Evolutionary conservation across 305 asterid genomes (phyloP).

Genomic region (Solanum hybrid): DNA sequence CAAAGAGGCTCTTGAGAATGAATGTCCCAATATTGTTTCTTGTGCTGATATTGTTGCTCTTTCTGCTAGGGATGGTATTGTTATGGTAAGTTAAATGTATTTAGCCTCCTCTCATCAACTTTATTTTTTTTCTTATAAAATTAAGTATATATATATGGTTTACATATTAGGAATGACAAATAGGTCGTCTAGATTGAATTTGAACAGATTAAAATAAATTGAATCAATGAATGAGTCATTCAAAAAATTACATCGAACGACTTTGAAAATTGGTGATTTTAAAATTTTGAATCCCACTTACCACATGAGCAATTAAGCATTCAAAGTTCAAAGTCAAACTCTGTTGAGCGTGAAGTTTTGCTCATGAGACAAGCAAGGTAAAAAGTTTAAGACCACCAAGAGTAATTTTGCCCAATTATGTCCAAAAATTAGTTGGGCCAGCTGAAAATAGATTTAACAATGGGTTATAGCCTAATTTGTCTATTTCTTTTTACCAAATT

Average conservation of each 20-base stretch:
- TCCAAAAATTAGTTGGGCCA: background rate
- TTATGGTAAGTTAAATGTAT: constrained; percentile 29
- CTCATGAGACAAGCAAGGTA: background rate
- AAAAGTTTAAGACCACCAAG: background rate
- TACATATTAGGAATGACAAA: background rate
- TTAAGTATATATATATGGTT: background rate
- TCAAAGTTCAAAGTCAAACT: background rate
- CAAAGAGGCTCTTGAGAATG: constrained; percentile 52
- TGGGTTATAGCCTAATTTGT: too few relatives aligned
- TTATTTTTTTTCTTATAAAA: background rate
- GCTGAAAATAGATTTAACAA: too few relatives aligned
- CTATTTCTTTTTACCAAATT: background rate
- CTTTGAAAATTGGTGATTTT: background rate
- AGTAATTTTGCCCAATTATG: background rate
- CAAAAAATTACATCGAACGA: background rate
- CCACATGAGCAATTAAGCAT: background rate
- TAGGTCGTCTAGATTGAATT: background rate
- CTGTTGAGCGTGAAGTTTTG: background rate
- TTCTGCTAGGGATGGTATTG: constrained; percentile 63
- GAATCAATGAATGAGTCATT: background rate
- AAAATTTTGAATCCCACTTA: background rate
- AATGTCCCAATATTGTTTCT: constrained; percentile 65
- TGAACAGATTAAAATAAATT: background rate
- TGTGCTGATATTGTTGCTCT: constrained; percentile 83
- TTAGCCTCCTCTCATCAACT: background rate